A percentile compares a stretch with the other conserved stretches of the same genome.
phyloP scores from a whole-genome alignment of 106 monocot species.

The Phalaenopsis equestris region DNA sequence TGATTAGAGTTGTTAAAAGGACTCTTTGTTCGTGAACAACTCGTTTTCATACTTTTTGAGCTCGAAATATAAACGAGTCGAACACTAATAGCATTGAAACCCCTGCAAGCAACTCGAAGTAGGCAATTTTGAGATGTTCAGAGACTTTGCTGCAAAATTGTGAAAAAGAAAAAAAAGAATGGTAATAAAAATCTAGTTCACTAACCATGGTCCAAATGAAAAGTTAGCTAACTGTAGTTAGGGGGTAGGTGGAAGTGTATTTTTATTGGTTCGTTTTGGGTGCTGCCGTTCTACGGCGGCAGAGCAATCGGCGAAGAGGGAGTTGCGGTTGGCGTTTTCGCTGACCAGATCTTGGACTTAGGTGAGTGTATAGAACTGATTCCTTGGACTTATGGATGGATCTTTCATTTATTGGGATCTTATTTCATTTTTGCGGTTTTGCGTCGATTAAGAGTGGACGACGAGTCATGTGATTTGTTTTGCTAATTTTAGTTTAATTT shows the following conservation, averaged over 20 bases:
- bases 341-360: constrained; percentile 4
- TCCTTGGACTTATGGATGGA: not conserved
- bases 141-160: not conserved
- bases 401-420: not conserved
- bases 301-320: not conserved
- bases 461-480: not conserved
- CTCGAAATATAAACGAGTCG: too few species aligned
- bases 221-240: not conserved
- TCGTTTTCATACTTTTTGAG: too few species aligned
- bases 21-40: too few species aligned
- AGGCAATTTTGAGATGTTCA: not conserved
- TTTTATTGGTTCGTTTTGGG: not conserved
- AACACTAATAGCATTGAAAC: too few species aligned
- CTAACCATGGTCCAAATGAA: not conserved
- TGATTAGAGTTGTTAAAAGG: too few species aligned
- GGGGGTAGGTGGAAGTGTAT: not conserved
- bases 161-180: too few species aligned
- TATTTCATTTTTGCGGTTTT: not conserved
- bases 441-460: not conserved
- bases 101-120: too few species aligned
- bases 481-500: not conserved
- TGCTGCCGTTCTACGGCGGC: not conserved
- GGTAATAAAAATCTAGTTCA: too few species aligned
- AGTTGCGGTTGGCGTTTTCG: not conserved
- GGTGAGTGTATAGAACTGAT: not conserved